Evolutionary conservation across 2,329 filamentous ascomycete genomes (phyloP).

Genomic region (Zalaria sp.): DNA sequence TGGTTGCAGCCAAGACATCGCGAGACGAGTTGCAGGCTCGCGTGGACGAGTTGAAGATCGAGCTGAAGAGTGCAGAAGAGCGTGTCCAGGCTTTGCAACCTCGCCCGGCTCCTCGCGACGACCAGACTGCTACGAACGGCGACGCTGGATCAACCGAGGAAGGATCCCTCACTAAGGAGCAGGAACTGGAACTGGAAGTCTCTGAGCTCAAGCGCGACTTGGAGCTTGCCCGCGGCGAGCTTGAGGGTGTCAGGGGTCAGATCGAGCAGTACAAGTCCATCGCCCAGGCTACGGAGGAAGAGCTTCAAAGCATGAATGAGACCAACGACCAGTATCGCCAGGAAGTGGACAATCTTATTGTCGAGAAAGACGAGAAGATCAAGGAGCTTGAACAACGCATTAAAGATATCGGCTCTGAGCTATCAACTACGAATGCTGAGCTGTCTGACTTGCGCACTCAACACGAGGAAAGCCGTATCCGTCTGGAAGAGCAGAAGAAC

Average conservation of each 20-base stretch:
- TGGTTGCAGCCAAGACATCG: slow-evolving; percentile 72
- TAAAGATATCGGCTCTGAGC: slow-evolving; percentile 69
- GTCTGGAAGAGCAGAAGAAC: slow-evolving; percentile 70
- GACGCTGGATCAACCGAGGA: slow-evolving; percentile 25
- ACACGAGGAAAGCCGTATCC: slow-evolving; percentile 57
- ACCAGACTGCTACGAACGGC: slow-evolving; percentile 16
- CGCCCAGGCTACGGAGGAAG: slow-evolving; percentile 76
- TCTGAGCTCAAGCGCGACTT: slow-evolving; percentile 79
- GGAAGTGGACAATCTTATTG: slow-evolving; percentile 62
- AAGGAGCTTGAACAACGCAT: slow-evolving; percentile 70
- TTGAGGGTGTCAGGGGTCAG: slow-evolving; percentile 68
- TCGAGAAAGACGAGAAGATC: slow-evolving; percentile 67
- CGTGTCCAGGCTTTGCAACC: slow-evolving; percentile 69
- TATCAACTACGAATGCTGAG: slow-evolving; percentile 69
- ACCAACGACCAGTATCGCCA: slow-evolving; percentile 79
- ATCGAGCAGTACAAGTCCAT: slow-evolving; percentile 81
- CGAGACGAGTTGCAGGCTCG: slow-evolving; percentile 79
- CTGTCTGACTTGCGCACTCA: slow-evolving; percentile 67
- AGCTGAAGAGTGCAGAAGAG: slow-evolving; percentile 81
- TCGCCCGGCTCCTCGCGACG: slow-evolving; percentile 53
- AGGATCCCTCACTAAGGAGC: slow-evolving; percentile 48
- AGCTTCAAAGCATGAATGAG: slow-evolving; percentile 62
- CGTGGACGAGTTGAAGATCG: slow-evolving; percentile 77
- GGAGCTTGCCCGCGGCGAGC: slow-evolving; percentile 63
- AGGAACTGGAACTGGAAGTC: slow-evolving; percentile 72